Evolutionary conservation across 2,329 filamentous ascomycete genomes (phyloP), one percentile per base, ranked within the genome.

Genomic region (Tolypocladium capitatum): DNA sequence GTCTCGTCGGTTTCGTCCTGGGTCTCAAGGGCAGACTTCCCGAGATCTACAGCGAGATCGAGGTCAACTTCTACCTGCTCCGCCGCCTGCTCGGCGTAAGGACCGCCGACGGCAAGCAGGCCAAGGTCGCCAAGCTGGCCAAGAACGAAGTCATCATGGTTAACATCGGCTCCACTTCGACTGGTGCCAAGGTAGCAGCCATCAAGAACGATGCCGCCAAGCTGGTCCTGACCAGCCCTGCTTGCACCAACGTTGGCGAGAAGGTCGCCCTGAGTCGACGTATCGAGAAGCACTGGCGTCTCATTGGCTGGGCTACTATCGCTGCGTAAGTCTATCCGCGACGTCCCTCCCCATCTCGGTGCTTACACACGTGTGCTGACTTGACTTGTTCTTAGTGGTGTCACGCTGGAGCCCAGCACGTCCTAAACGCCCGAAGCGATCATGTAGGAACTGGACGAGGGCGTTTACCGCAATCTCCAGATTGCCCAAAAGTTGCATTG

Each of bases 141-240:
- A 98, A 97, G 82, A 96, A 95, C 71, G 92, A 98, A 69, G 89
- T 97, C 61, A 84, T 98, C 69, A 97, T 98, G 92, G 92, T 98
- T 56, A 98, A 98, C 76, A 98, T 98, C 64, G 92, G 92, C 52
- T 95, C 88, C 34, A 97, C 91, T 10, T 94, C 92, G 43, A 96
- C 91, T 14, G 92, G 92, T 69, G 92, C 92, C 57, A 98, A 97
- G 80, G 88, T 98, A 47, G 80, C 92, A 50, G 91, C 88, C 60
- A 94, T 97, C 64, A 96, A 92, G 79, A 90, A 91, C 62, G 92
- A 98, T 78, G 91, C 90, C 49, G 92, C 92, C 49, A 96, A 96
- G 75, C 78, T 98, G 56, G 84, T 87, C 51, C 75, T 98, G 58
- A 97, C 90, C 52, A 91, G 82, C 64, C 90, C 90, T 41, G 92